Conservation (phyloP, 257 asterid species). For the Rehmannia glutinosa region DNA sequence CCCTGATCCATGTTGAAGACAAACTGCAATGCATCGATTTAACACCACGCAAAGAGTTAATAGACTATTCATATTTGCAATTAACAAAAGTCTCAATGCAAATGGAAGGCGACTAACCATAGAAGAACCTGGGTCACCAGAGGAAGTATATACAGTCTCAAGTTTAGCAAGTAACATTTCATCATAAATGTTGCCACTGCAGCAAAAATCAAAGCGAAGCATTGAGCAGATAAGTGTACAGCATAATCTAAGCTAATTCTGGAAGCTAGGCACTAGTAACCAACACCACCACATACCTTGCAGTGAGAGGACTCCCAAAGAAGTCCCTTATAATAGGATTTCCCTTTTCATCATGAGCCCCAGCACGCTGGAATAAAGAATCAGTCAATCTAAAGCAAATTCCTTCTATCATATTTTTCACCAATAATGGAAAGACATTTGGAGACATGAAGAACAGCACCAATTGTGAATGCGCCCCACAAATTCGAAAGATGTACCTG, state of each 20-base stretch:
- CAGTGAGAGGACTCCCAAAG: constrained; percentile 95
- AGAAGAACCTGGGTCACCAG: constrained; percentile 87
- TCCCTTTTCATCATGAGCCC: constrained; percentile 89
- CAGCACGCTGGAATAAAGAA: constrained; percentile 60
- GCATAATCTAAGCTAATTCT: constrained; percentile 1
- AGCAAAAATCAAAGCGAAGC: constrained; percentile 17
- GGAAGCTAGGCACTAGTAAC: neutral
- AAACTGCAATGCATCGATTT: constrained; percentile 44
- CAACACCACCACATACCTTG: constrained; percentile 52
- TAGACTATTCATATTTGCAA: neutral
- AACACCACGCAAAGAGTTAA: constrained; percentile 3
- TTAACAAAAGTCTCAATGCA: neutral
- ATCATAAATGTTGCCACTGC: constrained; percentile 90
- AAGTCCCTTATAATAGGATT: constrained; percentile 86
- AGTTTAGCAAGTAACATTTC: constrained; percentile 89
- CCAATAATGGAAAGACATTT: neutral
- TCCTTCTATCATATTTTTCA: neutral
- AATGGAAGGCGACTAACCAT: constrained; percentile 54
- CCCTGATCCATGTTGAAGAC: constrained; percentile 96
- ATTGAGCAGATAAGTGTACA: neutral
- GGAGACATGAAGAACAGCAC: neutral
- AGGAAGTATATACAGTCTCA: constrained; percentile 82
- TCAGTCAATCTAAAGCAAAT: constrained; percentile 8
- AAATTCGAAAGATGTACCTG: constrained; percentile 46
- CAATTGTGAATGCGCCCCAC: neutral